Base-by-base conservation (phyloP, 2,329 filamentous ascomycete species). In the Aureobasidium sp. region DNA sequence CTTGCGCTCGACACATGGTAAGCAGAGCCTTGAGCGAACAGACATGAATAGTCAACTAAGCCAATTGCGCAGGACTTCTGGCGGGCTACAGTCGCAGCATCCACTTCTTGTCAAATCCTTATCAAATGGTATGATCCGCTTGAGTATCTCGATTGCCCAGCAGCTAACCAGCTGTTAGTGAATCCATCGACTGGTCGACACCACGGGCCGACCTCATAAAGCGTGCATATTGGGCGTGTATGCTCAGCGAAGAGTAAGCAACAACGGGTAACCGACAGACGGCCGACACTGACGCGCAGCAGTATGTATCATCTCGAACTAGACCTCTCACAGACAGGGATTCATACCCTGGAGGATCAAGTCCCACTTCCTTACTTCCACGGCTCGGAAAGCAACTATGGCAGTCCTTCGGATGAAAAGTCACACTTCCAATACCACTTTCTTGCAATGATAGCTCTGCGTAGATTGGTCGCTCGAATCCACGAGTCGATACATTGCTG, bases 401-500 rank as follows among this genome's bases (percentile, higher is more conserved):
- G 74, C n/a, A 75, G 79, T 41, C 67, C 77, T 14, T 75, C 73
- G 22, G 80, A 82, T 64, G 79, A 83, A 64, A 71, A 75, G 11
- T 80, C 81, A 1, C 78, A 84, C 63, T 83, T 82, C 62, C 79
- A 83, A 64, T 80, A 84, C 63, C 79, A 86, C 66, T 86, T 84
- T 68, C 78, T 82, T 2, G 84, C 84, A 0, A 83, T 86, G 67
- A 81, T 87, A 49, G 80, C 82, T 12, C 74, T 87, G 20, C 76
- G 81, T 22, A 75, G 80, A 27, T 72, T 86, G 2, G 80, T 81
- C 41, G 76, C 78, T 1, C 77, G 80, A 25, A 80, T 85, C 20
- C 80, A 86, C 68, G 74, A 74, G 47, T 75, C 76, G 2, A 76
- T 86, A 31, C 79, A 75, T 63, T 78, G 80, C 65, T 76, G 83